Percentiles rank a stretch among this genome's conserved stretches.
Evolutionary conservation across 2,329 filamentous ascomycete genomes (phyloP).

Genomic region (Fusarium pininemorale): DNA sequence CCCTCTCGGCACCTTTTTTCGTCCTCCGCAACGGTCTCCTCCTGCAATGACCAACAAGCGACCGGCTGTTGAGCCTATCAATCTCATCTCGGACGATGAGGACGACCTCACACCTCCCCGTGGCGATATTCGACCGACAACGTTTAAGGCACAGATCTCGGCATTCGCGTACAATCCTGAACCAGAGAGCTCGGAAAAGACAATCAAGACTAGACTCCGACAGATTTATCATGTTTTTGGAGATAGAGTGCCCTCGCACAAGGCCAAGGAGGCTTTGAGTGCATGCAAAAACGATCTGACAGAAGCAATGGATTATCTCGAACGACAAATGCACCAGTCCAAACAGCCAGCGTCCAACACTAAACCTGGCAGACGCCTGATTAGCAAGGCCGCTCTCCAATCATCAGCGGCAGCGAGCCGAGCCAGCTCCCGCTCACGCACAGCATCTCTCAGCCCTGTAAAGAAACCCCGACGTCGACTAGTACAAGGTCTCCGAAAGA

Average conservation of each 20-base stretch:
- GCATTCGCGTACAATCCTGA: slow-evolving; percentile 60
- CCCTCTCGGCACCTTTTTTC: slow-evolving; percentile 78
- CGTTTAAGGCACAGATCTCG: slow-evolving; percentile 55
- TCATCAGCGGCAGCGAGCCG: slow-evolving; percentile 21
- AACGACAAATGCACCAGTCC: slow-evolving; percentile 17
- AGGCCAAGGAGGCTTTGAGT: slow-evolving; percentile 47
- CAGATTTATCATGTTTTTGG: slow-evolving; percentile 51
- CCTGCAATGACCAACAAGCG: slow-evolving; percentile 46
- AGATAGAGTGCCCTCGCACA: slow-evolving; percentile 42
- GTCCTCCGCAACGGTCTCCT: slow-evolving; percentile 53
- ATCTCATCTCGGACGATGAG: slow-evolving; percentile 62
- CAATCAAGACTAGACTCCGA: slow-evolving; percentile 48
- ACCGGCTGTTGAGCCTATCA: slow-evolving; percentile 54
- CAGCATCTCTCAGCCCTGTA: slow-evolving; percentile 43
- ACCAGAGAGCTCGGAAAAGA: slow-evolving; percentile 44
- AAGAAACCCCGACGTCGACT: slow-evolving; percentile 48
- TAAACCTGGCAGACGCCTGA: slow-evolving; percentile 44
- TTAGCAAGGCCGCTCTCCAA: slow-evolving; percentile 45
- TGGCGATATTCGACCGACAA: slow-evolving; percentile 70
- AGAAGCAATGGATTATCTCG: slow-evolving; percentile 48
- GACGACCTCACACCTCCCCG: slow-evolving; percentile 59
- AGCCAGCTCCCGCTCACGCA: slow-evolving; percentile 21
- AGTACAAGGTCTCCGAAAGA: slow-evolving; percentile 49
- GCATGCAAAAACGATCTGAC: slow-evolving; percentile 48
- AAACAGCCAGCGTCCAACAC: slow-evolving; percentile 17